Evolutionary conservation across 768 basidiomycete species (phyloP), one percentile per base, ranked within the genome.

Genomic region (Serendipita sp.): DNA sequence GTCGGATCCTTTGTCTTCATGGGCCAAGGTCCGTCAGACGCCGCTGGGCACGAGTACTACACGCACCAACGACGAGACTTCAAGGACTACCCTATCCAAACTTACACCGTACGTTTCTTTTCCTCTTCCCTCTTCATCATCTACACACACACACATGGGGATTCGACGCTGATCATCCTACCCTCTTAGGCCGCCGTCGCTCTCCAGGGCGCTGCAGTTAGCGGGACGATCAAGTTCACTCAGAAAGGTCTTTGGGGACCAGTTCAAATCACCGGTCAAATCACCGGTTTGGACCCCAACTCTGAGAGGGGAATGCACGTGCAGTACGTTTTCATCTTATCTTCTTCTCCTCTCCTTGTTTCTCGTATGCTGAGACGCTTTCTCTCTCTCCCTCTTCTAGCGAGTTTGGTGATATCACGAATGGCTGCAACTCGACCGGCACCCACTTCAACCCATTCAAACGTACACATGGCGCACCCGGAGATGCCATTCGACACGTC

Each of bases 371-470:
- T 32, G 30, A 51, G 30, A n/a, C 48, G 7, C n/a, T n/a, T 51
- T 34, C 35, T 32, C 10, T 7, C 16, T 2, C 18, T 63, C 2
- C 10, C 3, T 38, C 70, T 63, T 56, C 63, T 71, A 77, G 75
- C 70, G 73, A 76, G 63, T 75, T 77, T 47, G 89, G 89, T 34
- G 86, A 92, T 74, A 72, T 84, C 67, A 80, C 78, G 30, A 72
- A 75, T n/a, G 88, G 85, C 1, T 89, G 88, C 71, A 44, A 75
- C 5, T 86, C 86, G 18, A 80, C 89, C 38, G 87, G 88, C 1
- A 68, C 83, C 38, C 89, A 92, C 74, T 92, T 83, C 78, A 91
- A 92, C 75, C 88, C 88, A 0, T 79, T 78, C 73, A 76, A 74
- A 18, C 78, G 79, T 65, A 80, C 75, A 8, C 90, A 92, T 68